These are phyloP conservation scores for Exophiala calicioides DNA, from an alignment of 2,329 filamentous ascomycete genomes.

Conservation along the genomic window DNA sequence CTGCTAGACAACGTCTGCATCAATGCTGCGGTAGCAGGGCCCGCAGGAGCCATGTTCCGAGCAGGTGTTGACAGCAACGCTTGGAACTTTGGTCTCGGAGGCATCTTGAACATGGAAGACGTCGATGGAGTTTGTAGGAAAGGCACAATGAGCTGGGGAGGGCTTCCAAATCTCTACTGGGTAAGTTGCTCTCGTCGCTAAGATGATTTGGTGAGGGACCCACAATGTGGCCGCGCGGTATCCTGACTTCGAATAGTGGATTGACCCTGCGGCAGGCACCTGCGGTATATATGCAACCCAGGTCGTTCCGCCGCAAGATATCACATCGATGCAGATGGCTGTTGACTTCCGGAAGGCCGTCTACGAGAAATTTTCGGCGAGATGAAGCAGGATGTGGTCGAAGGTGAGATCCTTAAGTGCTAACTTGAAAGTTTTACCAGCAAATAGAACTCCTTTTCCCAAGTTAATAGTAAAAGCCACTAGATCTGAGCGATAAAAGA, in stretches of 20 bases:
- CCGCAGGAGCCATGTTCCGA: slow-evolving; percentile 12
- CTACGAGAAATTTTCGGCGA: too few relatives aligned
- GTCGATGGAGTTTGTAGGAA: slow-evolving; percentile 19
- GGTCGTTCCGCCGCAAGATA: slow-evolving; percentile 29
- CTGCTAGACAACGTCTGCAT: slow-evolving; percentile 12
- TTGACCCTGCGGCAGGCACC: slow-evolving; percentile 28
- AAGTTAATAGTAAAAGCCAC: too few relatives aligned
- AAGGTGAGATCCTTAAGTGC: too few relatives aligned
- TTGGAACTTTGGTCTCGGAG: slow-evolving; percentile 25
- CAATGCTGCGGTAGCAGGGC: background rate
- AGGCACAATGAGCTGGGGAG: slow-evolving; percentile 31
- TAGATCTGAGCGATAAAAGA: too few relatives aligned
- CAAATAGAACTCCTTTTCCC: too few relatives aligned
- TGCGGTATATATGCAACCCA: slow-evolving; percentile 29
- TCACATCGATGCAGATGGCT: slow-evolving; percentile 17
- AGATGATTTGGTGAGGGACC: too few relatives aligned
- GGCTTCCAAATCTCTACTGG: slow-evolving; percentile 32
- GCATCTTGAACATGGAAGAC: slow-evolving; percentile 19
- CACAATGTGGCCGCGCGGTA: too few relatives aligned
- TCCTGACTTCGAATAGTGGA: slow-evolving; percentile 22
- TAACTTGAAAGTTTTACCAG: too few relatives aligned
- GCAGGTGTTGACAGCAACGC: slow-evolving; percentile 8
- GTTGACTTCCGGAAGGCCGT: slow-evolving; percentile 23
- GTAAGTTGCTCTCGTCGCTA: slow-evolving; percentile 16
- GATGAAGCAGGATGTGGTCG: too few relatives aligned